Conservation (phyloP, 75 land plant species). For the Pinus albicaulis region DNA sequence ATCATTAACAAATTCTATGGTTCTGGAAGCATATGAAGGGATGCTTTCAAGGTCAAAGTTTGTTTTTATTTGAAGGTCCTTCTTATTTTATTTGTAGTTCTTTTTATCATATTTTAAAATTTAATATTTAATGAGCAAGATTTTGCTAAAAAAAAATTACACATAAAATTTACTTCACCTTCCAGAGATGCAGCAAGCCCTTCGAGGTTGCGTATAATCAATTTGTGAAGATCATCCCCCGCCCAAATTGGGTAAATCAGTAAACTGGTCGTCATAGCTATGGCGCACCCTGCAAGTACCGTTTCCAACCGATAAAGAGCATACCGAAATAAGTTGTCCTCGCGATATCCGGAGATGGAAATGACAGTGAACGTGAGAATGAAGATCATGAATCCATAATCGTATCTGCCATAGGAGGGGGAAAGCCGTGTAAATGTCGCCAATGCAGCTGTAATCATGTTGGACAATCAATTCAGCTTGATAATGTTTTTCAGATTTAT, state of each 20-base stretch:
- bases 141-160: too few species aligned
- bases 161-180: slow-evolving; percentile 20
- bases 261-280: slow-evolving; percentile 33
- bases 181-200: slow-evolving; percentile 42
- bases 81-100: too few species aligned
- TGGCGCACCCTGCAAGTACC: slow-evolving; percentile 27
- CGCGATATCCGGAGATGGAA: slow-evolving; percentile 36
- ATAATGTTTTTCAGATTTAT: too few species aligned
- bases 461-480: too few species aligned
- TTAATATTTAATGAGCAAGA: too few species aligned
- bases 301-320: slow-evolving; percentile 35
- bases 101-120: too few species aligned
- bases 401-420: slow-evolving; percentile 40
- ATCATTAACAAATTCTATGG: neutral
- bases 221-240: slow-evolving; percentile 35
- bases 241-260: slow-evolving; percentile 47
- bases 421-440: slow-evolving; percentile 50
- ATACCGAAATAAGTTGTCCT: slow-evolving; percentile 16
- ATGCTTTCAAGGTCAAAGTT: too few species aligned
- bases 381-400: slow-evolving; percentile 56
- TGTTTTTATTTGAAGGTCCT: too few species aligned
- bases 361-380: slow-evolving; percentile 63
- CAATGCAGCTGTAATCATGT: slow-evolving; percentile 21
- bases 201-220: slow-evolving; percentile 24
- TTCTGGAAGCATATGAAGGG: too few species aligned